Evolutionary conservation across 2,329 filamentous ascomycete species (phyloP).

Genomic region (Leptographium flavum): DNA sequence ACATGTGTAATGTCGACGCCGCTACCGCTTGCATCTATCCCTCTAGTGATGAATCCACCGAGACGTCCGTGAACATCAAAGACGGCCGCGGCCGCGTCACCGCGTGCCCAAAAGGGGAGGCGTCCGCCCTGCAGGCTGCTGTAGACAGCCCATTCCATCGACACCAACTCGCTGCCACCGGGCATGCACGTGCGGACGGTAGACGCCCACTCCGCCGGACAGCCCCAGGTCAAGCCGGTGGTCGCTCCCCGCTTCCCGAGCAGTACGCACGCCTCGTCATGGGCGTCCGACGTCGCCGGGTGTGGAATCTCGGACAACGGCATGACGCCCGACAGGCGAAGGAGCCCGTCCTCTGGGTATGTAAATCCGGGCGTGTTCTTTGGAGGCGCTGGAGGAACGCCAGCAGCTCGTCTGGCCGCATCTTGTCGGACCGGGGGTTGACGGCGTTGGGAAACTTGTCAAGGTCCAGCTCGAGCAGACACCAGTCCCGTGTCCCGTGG

Average conservation of each 20-base stretch:
- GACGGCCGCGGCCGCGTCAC: no score
- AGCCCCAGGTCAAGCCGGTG: background rate
- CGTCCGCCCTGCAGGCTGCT: no score
- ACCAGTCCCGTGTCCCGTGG: background rate
- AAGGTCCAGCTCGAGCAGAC: background rate
- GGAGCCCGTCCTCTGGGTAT: background rate
- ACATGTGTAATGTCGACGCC: no score
- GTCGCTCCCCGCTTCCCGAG: background rate
- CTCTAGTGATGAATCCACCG: no score
- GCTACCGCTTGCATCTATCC: no score
- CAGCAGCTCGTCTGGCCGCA: background rate
- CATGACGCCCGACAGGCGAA: background rate
- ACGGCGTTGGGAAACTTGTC: background rate
- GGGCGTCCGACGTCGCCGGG: background rate
- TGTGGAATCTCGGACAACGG: background rate
- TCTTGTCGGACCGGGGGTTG: background rate
- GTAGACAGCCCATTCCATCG: no score
- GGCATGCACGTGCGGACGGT: background rate
- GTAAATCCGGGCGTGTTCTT: background rate
- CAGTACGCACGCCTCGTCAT: background rate
- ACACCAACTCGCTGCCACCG: no score
- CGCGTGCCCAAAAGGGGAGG: no score
- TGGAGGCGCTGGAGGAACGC: background rate
- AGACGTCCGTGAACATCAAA: no score
- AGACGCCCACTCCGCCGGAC: background rate